Percentiles rank a stretch among this genome's conserved stretches.
phyloP scores from a whole-genome alignment of 116 monocot species.

The Phalaenopsis hybrid region DNA sequence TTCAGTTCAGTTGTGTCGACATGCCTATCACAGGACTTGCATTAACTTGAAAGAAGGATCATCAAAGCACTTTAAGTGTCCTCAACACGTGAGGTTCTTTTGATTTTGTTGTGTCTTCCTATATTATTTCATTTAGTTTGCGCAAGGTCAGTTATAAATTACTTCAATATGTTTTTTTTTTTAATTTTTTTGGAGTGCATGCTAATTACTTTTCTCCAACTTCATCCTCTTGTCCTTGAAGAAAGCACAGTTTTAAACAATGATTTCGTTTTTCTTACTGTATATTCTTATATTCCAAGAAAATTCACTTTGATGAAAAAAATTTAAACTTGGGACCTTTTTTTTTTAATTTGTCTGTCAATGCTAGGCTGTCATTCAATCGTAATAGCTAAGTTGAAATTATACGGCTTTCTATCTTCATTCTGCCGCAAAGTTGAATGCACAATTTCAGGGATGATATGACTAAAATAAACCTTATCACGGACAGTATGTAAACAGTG shows the following conservation, averaged over 20 bases:
- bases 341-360: neutral
- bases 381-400: neutral
- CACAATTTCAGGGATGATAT: neutral
- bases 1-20: slow-evolving; percentile 45
- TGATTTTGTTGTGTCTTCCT: neutral
- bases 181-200: neutral
- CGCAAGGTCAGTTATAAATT: neutral
- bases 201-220: neutral
- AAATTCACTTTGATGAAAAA: neutral
- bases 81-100: slow-evolving; percentile 63
- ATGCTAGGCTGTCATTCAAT: neutral
- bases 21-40: slow-evolving; percentile 47
- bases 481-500: neutral
- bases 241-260: neutral
- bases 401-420: neutral
- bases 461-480: neutral
- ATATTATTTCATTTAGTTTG: neutral
- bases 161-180: neutral
- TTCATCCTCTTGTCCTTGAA: neutral
- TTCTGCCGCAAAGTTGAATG: neutral
- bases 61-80: slow-evolving; percentile 52
- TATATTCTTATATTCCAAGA: neutral
- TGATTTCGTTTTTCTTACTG: neutral
- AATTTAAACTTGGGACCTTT: neutral
- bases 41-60: slow-evolving; percentile 20